These are phyloP conservation scores for Vachellia pachyceras DNA, from an alignment of 306 rosid genomes.

Conservation along the genomic window DNA sequence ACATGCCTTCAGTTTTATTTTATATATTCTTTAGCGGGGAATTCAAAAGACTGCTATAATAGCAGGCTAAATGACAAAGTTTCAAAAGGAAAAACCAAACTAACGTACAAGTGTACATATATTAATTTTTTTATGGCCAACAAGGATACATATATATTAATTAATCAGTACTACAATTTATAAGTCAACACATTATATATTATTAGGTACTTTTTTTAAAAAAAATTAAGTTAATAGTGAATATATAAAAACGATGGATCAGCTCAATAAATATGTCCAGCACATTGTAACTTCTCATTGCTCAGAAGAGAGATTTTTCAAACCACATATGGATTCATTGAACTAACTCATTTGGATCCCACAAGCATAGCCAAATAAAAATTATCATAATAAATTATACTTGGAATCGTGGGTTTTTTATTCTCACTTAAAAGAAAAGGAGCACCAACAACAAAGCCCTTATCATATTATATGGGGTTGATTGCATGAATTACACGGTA, in stretches of 20 bases:
- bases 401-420: not conserved
- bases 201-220: not conserved
- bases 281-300: slow-evolving; percentile 43
- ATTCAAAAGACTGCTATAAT: not conserved
- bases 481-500: no score
- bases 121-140: no score
- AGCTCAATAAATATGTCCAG: slow-evolving; percentile 34
- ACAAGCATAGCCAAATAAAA: not conserved
- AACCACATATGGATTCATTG: slow-evolving; percentile 46
- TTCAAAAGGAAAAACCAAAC: not conserved
- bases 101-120: not conserved
- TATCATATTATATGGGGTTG: no score
- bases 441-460: no score
- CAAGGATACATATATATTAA: not conserved
- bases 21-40: not conserved
- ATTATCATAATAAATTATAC: not conserved
- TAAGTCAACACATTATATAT: not conserved
- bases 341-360: slow-evolving; percentile 38
- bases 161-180: not conserved
- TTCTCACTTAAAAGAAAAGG: no score
- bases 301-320: slow-evolving; percentile 33
- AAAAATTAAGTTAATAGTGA: not conserved
- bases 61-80: not conserved
- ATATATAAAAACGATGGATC: not conserved
- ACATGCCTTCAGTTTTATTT: slow-evolving; percentile 12